These are phyloP conservation scores for Solanum stenotomum DNA, from an alignment of 257 asterid species.

Conservation along the genomic window DNA sequence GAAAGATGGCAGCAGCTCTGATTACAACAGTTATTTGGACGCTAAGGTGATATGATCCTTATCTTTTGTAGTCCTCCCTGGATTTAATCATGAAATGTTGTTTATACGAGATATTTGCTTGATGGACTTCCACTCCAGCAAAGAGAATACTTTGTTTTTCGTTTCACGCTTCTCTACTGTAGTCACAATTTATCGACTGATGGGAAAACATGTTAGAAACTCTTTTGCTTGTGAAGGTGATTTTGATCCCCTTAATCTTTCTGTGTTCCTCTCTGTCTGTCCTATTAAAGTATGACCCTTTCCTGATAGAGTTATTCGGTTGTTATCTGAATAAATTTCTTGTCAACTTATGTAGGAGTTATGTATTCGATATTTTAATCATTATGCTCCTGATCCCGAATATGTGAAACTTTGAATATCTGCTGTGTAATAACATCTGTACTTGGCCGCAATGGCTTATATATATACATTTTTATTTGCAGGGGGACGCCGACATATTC, in stretches of 20 bases:
- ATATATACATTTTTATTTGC: conserved; percentile 7
- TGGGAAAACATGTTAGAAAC: neutral
- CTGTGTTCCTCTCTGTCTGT: neutral
- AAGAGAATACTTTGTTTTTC: neutral
- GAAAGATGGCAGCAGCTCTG: conserved; percentile 77
- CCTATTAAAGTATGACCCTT: neutral
- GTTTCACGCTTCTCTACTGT: neutral
- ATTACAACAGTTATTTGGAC: conserved; percentile 66
- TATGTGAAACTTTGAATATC: neutral
- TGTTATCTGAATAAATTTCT: neutral
- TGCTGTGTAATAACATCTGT: neutral
- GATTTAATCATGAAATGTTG: neutral
- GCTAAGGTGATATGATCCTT: conserved; percentile 50
- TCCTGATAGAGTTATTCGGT: neutral
- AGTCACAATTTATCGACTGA: neutral
- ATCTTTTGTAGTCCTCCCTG: neutral
- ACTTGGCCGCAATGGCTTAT: neutral
- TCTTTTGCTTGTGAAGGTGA: neutral
- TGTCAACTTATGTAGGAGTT: neutral
- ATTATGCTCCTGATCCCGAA: neutral
- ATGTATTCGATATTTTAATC: neutral
- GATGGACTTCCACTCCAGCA: neutral
- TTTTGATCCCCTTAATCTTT: neutral
- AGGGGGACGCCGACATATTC: conserved; percentile 98
- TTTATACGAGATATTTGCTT: neutral